Base-by-base conservation (phyloP, 2,329 filamentous ascomycete genomes). In the Epichloe baconii region DNA sequence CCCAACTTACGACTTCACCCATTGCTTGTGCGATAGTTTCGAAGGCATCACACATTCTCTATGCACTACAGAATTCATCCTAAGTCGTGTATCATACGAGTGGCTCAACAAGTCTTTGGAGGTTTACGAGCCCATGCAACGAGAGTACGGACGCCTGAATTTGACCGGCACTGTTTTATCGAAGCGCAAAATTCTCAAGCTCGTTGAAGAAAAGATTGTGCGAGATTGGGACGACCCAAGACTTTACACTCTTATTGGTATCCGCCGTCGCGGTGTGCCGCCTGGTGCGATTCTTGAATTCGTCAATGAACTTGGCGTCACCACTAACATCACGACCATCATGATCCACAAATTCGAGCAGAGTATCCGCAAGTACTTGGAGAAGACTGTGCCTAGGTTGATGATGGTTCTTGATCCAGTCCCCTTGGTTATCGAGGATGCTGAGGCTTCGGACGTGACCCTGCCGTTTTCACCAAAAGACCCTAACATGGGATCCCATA, bases 1-100 rank as follows among this genome's bases (percentile, higher is more conserved):
- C 65, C 93, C 93, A 0, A 94, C 91, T 0, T 96, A 96, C 62
- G 90, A 95, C 66, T 94, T 94, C 64, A 86, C 85, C 0, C 88
- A 94, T 71, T 95, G 87, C 66, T 74, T 96, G 21, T 91, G 87
- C 60, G 93, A 97, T 75, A 90, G 86, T 58, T 88, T 95, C 57
- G 93, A 98, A 67, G 79, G 79, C 17, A 94, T 97, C 61, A 90
- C 90, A 0, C 91, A 96, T 71, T 91, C 85, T 14, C 74, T 97
- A 19, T 97, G 91, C 66, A 97, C 93, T 0, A 91, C 86, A 2
- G 93, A 97, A 66, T 96, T 97, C 61, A 82, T 90, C 57, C 80
- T 87, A 48, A 85, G 86, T 19, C 75, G 91, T 53, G 83, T 86
- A 45, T 93, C 87, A 40, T 98, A 97, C 63, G 90, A 97, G 63